Percentiles rank a stretch among this genome's conserved stretches.
Evolutionary conservation across 179 eudicot species (phyloP).

Genomic region (Camellia oleifera): DNA sequence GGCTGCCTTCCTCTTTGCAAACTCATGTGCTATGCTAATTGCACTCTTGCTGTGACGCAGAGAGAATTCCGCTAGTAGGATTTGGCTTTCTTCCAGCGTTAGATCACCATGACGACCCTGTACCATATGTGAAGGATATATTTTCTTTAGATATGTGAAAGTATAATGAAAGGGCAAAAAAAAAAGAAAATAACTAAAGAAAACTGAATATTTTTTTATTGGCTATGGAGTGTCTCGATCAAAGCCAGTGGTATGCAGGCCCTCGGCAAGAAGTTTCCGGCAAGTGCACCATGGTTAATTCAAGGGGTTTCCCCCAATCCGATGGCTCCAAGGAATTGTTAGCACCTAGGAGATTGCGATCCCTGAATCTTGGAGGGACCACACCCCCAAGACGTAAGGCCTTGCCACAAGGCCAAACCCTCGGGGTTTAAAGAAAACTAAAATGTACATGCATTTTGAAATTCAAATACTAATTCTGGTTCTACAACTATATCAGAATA

Average conservation of each 20-base stretch:
- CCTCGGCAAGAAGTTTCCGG: no score
- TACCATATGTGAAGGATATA: conserved; percentile 7
- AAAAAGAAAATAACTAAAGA: background rate
- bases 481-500: background rate
- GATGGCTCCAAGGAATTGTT: no score
- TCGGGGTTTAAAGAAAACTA: background rate
- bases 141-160: background rate
- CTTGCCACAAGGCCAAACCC: no score
- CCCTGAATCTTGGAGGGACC: no score
- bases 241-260: no score
- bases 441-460: background rate
- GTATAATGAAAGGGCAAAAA: background rate
- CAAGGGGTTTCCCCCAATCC: no score
- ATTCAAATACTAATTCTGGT: background rate
- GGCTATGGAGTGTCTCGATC: no score
- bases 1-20: conserved; percentile 53
- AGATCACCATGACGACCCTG: conserved; percentile 93
- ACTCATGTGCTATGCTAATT: conserved; percentile 61
- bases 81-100: conserved; percentile 58
- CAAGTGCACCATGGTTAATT: no score
- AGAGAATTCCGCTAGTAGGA: conserved; percentile 80
- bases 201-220: no score
- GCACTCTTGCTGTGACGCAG: conserved; percentile 78
- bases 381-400: no score
- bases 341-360: no score